Percentiles rank a stretch among this genome's conserved stretches.
phyloP scores from a whole-genome alignment of 345 rosid genomes.

The Eucalyptus guilfoylei region DNA sequence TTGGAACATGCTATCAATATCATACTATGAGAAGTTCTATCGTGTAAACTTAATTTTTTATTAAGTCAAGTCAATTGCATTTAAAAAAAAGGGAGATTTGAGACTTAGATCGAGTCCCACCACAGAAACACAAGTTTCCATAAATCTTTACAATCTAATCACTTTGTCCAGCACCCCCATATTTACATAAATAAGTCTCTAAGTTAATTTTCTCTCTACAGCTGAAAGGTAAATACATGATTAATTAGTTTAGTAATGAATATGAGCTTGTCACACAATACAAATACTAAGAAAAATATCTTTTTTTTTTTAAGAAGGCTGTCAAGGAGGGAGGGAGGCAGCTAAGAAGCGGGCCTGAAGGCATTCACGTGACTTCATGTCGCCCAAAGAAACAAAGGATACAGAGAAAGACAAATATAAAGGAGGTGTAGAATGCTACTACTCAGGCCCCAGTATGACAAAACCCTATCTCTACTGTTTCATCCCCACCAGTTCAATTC shows the following conservation, averaged over 20 bases:
- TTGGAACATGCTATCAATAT: neutral
- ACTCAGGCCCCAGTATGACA: conserved; percentile 17
- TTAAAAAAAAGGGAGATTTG: neutral
- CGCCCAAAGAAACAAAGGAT: conserved; percentile 11
- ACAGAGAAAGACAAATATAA: conserved; percentile 17
- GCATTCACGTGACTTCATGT: conserved; percentile 39
- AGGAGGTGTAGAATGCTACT: conserved; percentile 29
- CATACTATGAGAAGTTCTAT: neutral
- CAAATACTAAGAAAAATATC: neutral
- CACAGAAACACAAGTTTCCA: neutral
- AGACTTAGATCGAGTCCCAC: neutral
- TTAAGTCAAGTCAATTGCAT: neutral
- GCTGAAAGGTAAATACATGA: neutral
- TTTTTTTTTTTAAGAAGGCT: neutral
- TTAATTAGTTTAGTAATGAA: neutral
- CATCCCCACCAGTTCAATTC: neutral
- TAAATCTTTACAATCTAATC: neutral
- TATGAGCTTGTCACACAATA: neutral
- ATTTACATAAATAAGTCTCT: neutral
- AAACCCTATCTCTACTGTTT: conserved; percentile 7
- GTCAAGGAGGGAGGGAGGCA: neutral
- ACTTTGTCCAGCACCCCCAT: neutral
- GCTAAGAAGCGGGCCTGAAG: conserved; percentile 9
- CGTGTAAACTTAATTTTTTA: neutral
- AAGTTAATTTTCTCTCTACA: neutral